phyloP scores from a whole-genome alignment of 2,329 filamentous ascomycete species.

The Apiospora saccharicola region DNA sequence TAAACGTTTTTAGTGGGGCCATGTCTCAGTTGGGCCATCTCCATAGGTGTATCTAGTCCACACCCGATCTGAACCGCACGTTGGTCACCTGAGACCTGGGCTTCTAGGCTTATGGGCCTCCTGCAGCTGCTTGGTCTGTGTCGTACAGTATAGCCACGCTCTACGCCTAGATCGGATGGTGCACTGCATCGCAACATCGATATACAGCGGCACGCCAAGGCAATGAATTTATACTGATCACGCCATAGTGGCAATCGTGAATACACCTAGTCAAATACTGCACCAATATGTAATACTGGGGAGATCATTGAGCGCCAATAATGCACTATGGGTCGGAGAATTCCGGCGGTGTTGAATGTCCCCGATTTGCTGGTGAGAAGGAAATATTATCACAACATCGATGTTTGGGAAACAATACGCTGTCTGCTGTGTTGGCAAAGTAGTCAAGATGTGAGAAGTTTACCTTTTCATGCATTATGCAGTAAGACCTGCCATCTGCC shows the following conservation, averaged over 20 bases:
- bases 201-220: neutral
- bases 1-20: conserved; percentile 1
- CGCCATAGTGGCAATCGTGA: neutral
- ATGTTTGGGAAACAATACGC: neutral
- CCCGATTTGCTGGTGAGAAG: neutral
- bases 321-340: neutral
- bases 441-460: neutral
- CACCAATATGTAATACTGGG: neutral
- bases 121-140: neutral
- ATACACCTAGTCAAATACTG: neutral
- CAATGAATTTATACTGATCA: neutral
- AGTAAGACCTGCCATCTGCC: conserved; percentile 4
- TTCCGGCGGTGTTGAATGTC: neutral
- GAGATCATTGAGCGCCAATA: neutral
- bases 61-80: neutral
- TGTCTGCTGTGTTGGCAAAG: neutral
- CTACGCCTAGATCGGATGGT: neutral
- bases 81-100: neutral
- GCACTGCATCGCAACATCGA: neutral
- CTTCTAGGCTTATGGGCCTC: neutral
- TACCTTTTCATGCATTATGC: neutral
- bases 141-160: neutral
- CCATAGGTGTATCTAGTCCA: neutral
- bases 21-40: neutral
- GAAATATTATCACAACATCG: neutral